phyloP scores from a whole-genome alignment of 2,329 filamentous ascomycete genomes.

The Penicillium sumatraense region DNA sequence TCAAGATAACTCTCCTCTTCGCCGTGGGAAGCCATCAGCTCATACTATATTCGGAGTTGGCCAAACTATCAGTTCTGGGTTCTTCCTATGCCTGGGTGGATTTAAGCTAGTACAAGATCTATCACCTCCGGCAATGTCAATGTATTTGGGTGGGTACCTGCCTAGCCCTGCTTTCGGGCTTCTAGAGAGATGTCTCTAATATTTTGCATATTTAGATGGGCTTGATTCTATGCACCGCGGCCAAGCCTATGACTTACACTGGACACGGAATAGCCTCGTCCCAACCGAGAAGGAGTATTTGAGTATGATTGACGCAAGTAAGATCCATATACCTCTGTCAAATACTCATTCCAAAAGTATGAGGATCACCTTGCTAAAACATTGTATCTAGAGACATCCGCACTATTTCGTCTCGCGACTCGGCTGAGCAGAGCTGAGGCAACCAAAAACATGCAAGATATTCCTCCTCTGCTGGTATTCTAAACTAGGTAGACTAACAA shows the following conservation, averaged over 20 bases:
- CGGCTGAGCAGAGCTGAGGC: neutral
- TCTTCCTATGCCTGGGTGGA: neutral
- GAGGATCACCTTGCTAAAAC: neutral
- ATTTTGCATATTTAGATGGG: neutral
- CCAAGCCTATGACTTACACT: conserved; percentile 3
- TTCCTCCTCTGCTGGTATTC: neutral
- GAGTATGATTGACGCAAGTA: conserved; percentile 9
- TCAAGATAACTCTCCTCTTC: conserved; percentile 3
- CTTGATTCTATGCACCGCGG: neutral
- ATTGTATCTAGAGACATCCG: neutral
- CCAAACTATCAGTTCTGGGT: neutral
- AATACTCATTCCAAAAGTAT: neutral
- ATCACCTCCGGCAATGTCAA: neutral
- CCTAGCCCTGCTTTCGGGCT: too few species aligned
- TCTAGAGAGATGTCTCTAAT: neutral
- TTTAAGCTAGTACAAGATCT: neutral
- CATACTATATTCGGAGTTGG: conserved; percentile 1
- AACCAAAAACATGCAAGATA: neutral
- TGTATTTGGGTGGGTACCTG: neutral
- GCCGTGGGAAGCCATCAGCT: conserved; percentile 3
- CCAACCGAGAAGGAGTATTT: conserved; percentile 5
- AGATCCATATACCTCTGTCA: neutral
- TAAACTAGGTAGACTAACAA: neutral
- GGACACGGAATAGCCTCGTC: neutral
- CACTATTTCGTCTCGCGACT: neutral